Percentiles rank a stretch among this genome's conserved stretches.
Evolutionary conservation across 805 yeast species (phyloP).

Genomic region (Yarrowia sp.): DNA sequence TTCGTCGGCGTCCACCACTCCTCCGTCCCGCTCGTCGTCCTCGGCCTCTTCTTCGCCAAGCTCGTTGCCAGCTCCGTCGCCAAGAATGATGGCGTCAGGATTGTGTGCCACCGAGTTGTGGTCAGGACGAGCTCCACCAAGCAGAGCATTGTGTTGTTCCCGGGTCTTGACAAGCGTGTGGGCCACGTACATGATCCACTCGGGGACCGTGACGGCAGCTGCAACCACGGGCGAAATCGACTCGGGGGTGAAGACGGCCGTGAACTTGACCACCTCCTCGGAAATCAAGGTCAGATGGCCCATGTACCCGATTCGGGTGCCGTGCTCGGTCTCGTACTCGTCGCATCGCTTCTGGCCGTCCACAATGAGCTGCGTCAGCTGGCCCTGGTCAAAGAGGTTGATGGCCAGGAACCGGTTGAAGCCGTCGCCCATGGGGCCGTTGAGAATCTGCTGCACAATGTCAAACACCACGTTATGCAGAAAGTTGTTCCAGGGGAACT

Average conservation of each 20-base stretch:
- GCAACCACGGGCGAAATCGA: conserved; percentile 58
- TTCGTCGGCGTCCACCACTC: conserved; percentile 44
- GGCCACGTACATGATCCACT: conserved; percentile 84
- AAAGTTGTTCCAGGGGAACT: conserved; percentile 96
- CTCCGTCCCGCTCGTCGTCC: conserved; percentile 44
- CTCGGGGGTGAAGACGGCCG: conserved; percentile 65
- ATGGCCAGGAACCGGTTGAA: conserved; percentile 78
- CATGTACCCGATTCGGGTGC: conserved; percentile 87
- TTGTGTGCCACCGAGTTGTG: conserved; percentile 50
- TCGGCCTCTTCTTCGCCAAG: conserved; percentile 43
- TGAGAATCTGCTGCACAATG: conserved; percentile 90
- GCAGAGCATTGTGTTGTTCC: conserved; percentile 90
- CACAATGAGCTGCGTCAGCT: conserved; percentile 64
- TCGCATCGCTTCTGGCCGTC: conserved; percentile 68
- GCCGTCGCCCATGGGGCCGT: conserved; percentile 84
- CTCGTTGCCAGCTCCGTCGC: conserved; percentile 46
- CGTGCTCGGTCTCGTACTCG: conserved; percentile 63
- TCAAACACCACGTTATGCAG: conserved; percentile 97
- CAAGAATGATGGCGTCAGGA: conserved; percentile 49
- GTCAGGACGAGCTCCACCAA: conserved; percentile 76
- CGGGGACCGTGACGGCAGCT: conserved; percentile 57
- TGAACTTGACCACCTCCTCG: conserved; percentile 93
- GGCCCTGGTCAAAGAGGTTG: conserved; percentile 72
- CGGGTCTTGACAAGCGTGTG: conserved; percentile 80
- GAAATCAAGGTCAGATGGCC: conserved; percentile 95